Conservation (phyloP, 2,329 filamentous ascomycete genomes). For the Neospermospora avenae region DNA sequence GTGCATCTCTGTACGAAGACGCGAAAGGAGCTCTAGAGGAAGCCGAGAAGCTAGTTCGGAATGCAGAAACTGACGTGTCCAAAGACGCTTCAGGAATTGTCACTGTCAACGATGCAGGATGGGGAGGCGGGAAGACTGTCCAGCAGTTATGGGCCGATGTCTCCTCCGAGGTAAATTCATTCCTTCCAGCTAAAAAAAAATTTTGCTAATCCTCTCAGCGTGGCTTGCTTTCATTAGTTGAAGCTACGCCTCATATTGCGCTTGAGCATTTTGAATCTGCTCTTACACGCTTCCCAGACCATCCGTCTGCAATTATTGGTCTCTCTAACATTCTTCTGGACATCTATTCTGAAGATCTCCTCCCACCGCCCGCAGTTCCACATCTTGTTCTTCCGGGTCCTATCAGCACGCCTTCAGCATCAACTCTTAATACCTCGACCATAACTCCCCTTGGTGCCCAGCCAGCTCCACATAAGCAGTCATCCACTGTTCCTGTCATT, state of each 20-base stretch:
- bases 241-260: slow-evolving; percentile 57
- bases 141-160: slow-evolving; percentile 85
- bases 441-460: slow-evolving; percentile 19
- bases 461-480: slow-evolving; percentile 10
- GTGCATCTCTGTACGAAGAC: slow-evolving; percentile 77
- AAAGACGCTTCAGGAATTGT: slow-evolving; percentile 60
- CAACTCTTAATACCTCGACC: slow-evolving; percentile 24
- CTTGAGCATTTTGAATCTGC: slow-evolving; percentile 79
- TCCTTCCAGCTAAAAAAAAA: neutral
- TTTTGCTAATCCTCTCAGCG: slow-evolving; percentile 28
- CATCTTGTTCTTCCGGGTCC: slow-evolving; percentile 31
- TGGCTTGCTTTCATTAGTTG: slow-evolving; percentile 32
- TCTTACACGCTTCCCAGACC: slow-evolving; percentile 74
- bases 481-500: slow-evolving; percentile 15
- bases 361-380: slow-evolving; percentile 51
- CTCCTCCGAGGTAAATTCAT: slow-evolving; percentile 65
- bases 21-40: slow-evolving; percentile 76
- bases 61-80: slow-evolving; percentile 64
- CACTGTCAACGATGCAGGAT: slow-evolving; percentile 62
- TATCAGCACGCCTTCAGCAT: slow-evolving; percentile 25
- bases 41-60: slow-evolving; percentile 71
- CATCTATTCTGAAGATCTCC: slow-evolving; percentile 68
- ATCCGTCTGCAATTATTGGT: slow-evolving; percentile 75
- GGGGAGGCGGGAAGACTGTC: slow-evolving; percentile 77
- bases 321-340: slow-evolving; percentile 84